Base-by-base conservation (phyloP, 805 yeast species). In the Saturnispora bothae region DNA sequence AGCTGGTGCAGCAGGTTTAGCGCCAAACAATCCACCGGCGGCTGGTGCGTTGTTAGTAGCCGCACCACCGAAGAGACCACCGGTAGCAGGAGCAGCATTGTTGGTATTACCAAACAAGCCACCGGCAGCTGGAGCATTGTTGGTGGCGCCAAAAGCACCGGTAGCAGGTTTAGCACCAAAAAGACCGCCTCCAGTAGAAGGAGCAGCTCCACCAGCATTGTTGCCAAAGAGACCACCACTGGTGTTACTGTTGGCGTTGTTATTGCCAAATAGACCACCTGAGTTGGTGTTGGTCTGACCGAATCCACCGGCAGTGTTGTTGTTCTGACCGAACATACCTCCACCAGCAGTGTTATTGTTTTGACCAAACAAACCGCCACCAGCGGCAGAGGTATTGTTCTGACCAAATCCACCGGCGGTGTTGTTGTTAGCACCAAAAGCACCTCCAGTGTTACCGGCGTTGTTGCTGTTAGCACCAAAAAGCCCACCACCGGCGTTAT, bases 201-300 rank as follows among this genome's bases (percentile, higher is more conserved):
- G 56, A 14, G 48, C 46, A 5, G 31, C 46, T n/a, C n/a, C n/a
- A n/a, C n/a, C n/a, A 41, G 38, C 47, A 20, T 46, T 49, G 23
- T 48, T 32, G 32, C 53, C 55, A 41, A 52, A 51, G 21, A 50
- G 40, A 33, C 36, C 37, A 39, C 41, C 35, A 15, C 26, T 23
- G 15, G 39, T 33, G 22, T 19, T 37, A 22, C 10, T 22, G 26
- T 38, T 31, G 28, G 27, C 43, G 41, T 54, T 26, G 4, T 23
- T 18, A 32, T 39, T 43, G 23, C 61, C 56, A 42, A 54, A 54
- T 7, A 49, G 16, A 13, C 61, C 58, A 54, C 76, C 73, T 54
- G 71, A 18, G 63, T 54, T 22, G 36, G 33, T 53, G 39, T 39
- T 50, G 40, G 61, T 48, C 21, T 73, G 74, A 57, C 71, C 65